phyloP scores from a whole-genome alignment of 2,329 filamentous ascomycete genomes.

The Blastomyces silverae region DNA sequence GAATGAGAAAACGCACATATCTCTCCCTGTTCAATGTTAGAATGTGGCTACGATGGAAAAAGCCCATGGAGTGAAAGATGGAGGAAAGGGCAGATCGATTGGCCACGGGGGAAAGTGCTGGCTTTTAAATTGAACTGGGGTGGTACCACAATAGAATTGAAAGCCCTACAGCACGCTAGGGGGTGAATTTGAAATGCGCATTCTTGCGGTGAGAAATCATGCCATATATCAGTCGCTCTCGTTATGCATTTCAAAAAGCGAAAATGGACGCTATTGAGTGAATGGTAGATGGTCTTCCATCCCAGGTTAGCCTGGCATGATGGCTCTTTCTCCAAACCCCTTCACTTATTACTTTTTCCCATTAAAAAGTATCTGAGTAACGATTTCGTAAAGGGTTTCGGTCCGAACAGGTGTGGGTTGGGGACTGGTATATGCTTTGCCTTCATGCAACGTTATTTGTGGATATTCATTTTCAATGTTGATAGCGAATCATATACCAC shows the following conservation, averaged over 20 bases:
- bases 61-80: neutral
- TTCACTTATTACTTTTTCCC: neutral
- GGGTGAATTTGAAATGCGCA: neutral
- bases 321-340: neutral
- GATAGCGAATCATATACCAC: neutral
- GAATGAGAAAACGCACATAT: neutral
- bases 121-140: slow-evolving; percentile 3
- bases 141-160: neutral
- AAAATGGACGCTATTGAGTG: neutral
- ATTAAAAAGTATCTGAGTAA: neutral
- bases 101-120: neutral
- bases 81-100: neutral
- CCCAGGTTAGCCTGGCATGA: neutral
- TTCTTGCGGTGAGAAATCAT: neutral
- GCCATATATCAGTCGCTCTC: neutral
- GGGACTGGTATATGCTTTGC: neutral
- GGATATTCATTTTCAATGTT: neutral
- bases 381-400: neutral
- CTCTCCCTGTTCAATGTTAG: neutral
- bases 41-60: neutral
- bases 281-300: neutral
- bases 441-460: neutral
- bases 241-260: neutral
- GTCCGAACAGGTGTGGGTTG: neutral
- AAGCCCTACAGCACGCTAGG: neutral